Evolutionary conservation across 768 basidiomycete genomes (phyloP), one percentile per base, ranked within the genome.

Genomic region (Cyclocybe cylindracea): DNA sequence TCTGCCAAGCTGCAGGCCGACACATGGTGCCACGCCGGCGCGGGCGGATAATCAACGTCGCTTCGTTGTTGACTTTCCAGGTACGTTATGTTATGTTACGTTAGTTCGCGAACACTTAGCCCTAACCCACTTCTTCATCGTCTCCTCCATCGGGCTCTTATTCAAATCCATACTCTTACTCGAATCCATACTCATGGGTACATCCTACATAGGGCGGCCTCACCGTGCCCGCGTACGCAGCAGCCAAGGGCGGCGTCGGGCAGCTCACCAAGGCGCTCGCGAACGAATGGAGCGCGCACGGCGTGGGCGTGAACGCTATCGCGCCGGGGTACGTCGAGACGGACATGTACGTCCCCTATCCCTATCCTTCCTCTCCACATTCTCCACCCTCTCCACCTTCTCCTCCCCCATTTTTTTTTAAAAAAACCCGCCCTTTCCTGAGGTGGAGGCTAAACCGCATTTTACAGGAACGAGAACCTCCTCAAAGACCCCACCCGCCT

Each of bases 241-340:
- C 94, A 3, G 89, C 94, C 7, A 96, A 95, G 67, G 92, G 92
- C 50, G 91, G 90, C 14, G 75, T 92, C 32, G 89, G 89, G 8
- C 87, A 88, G 64, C 75, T 92, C 60, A 91, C 92, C 24, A 94
- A 94, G 70, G 88, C 93, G 2, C 82, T 96, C 61, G 86, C 87
- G 61, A 97, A 97, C 68, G 94, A 96, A 67, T 97, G 94, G 94
- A 88, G 89, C 54, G 78, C 80, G 61, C 82, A 90, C 61, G 92
- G 91, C 58, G 83, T 96, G 46, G 87, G 93, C 67, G 91, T 95
- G 13, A 94, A 95, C 64, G 88, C 80, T 18, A 89, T 96, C 57
- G 86, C 86, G 58, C 92, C 92, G 31, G 93, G 92, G 32, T 94
- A 94, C 69, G 86, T 95, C 61, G 80, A 81, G 24, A 96, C 93